Conservation (phyloP, 2,329 filamentous ascomycete species). For the Epichloe brachyelytri region DNA sequence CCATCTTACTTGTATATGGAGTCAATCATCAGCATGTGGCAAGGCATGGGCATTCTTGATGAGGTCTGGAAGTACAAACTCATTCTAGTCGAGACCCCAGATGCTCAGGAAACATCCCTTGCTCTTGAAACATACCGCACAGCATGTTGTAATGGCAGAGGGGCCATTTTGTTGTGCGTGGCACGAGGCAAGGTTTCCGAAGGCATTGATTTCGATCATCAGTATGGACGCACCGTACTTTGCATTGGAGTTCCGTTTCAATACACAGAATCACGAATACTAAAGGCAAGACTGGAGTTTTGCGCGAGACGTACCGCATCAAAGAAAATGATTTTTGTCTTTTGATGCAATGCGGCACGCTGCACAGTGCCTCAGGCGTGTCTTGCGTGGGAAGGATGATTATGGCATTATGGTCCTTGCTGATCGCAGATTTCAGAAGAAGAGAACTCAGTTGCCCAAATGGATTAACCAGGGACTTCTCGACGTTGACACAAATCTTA, state of each 20-base stretch:
- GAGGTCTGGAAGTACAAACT: slow-evolving; percentile 99
- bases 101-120: slow-evolving; percentile 91
- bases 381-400: slow-evolving; percentile 91
- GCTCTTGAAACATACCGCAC: slow-evolving; percentile 94
- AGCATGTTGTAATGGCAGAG: slow-evolving; percentile 92
- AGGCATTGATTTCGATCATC: slow-evolving; percentile 98
- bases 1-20: slow-evolving; percentile 99
- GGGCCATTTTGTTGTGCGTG: slow-evolving; percentile 86
- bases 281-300: slow-evolving; percentile 92
- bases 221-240: slow-evolving; percentile 89
- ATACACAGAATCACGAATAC: slow-evolving; percentile 93
- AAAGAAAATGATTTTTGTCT: slow-evolving; percentile 94
- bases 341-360: slow-evolving; percentile 99
- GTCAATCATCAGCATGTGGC: slow-evolving; percentile 97
- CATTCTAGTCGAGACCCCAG: slow-evolving; percentile 93
- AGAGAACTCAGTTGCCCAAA: slow-evolving; percentile 78
- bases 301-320: slow-evolving; percentile 95
- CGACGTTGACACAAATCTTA: slow-evolving; percentile 78
- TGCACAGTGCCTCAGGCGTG: slow-evolving; percentile 88
- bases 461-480: slow-evolving; percentile 88
- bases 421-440: slow-evolving; percentile 86
- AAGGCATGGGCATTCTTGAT: slow-evolving; percentile 94
- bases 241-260: slow-evolving; percentile 98
- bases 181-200: slow-evolving; percentile 95
- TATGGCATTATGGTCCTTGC: slow-evolving; percentile 99